Conservation (phyloP, 177 flowering plant species). For the Vitis hybrid region DNA sequence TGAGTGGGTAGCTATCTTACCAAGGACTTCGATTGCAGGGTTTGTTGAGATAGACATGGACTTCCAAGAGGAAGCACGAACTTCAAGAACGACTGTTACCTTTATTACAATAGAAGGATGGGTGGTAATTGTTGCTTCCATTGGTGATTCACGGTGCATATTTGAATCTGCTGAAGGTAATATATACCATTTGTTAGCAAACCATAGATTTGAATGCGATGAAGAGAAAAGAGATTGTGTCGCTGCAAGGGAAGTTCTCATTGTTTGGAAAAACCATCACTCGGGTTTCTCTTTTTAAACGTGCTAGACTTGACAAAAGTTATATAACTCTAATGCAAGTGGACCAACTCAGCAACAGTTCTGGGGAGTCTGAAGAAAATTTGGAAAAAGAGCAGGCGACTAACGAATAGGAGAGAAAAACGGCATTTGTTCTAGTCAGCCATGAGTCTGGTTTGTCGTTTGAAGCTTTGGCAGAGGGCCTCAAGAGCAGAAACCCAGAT, state of each 20-base stretch:
- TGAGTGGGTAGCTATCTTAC: too few species aligned
- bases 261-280: constrained; percentile 63
- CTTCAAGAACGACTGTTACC: too few species aligned
- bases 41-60: too few species aligned
- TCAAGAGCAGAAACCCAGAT: constrained; percentile 57
- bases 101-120: too few species aligned
- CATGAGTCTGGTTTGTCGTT: constrained; percentile 83
- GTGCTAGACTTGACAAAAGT: constrained; percentile 52
- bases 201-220: too few species aligned
- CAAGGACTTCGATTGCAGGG: too few species aligned
- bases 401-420: constrained; percentile 72
- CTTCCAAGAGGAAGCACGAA: too few species aligned
- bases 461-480: constrained; percentile 77
- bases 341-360: constrained; percentile 29
- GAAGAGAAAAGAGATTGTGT: constrained; percentile 21
- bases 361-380: constrained; percentile 37
- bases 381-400: constrained; percentile 70
- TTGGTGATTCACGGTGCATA: too few species aligned
- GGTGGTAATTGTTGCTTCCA: too few species aligned
- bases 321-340: constrained; percentile 34
- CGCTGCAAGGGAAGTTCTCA: constrained; percentile 75
- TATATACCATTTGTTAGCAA: too few species aligned
- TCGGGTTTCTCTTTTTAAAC: constrained; percentile 59
- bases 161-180: too few species aligned
- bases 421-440: constrained; percentile 65